Base-by-base conservation (phyloP, 2,329 filamentous ascomycete genomes). In the Botryotinia narcissicola region DNA sequence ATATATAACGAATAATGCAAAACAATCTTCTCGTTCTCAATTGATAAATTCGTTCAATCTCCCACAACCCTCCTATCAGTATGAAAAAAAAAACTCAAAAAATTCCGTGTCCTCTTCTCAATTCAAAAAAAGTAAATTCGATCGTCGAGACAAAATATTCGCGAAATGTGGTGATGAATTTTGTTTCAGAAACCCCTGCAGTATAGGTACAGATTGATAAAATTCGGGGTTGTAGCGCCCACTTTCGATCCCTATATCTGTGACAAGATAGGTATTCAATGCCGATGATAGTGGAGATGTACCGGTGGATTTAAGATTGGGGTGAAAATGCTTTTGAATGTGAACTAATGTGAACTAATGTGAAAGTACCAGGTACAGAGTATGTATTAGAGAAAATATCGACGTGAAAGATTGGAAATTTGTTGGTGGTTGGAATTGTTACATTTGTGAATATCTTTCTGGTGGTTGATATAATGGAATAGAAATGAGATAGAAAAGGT, bases 181-280 rank as follows among this genome's bases (percentile, higher is more conserved):
- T 25, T 44, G 61, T 44, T 46, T 64, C 40, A 25, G 16, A 37
- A n/a, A 70, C 25, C 54, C 68, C 68, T 59, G 51, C 29, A 44
- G 18, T 18, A 22, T 16, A n/a, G 54, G 22, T 16, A 18, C 40
- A 37, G 40, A 61, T 70, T 22, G 57, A 37, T 62, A n/a, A 35
- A 40, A 20, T 29, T 63, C 25, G 69, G 40, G 69, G 42, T 48
- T 63, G 14, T 9, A 71, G 54, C 59, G 25, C n/a, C 25, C 3
- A 20, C 3, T 29, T 40, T 62, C 1, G n/a, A 68, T 68, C 63
- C 62, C 51, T 62, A 64, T 44, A 29, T 16, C 32, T 3, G 32
- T 20, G 60, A 64, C 70, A 8, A 71, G 70, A 66, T 54, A 71
- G 70, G 70, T 71, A 42, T 42, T 57, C 46, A 66, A 71, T 66